Percentiles rank a stretch among this genome's conserved stretches.
These are phyloP conservation scores for Myriosclerotinia duriaeana DNA, from an alignment of 2,329 filamentous ascomycete genomes.

Conservation along the genomic window DNA sequence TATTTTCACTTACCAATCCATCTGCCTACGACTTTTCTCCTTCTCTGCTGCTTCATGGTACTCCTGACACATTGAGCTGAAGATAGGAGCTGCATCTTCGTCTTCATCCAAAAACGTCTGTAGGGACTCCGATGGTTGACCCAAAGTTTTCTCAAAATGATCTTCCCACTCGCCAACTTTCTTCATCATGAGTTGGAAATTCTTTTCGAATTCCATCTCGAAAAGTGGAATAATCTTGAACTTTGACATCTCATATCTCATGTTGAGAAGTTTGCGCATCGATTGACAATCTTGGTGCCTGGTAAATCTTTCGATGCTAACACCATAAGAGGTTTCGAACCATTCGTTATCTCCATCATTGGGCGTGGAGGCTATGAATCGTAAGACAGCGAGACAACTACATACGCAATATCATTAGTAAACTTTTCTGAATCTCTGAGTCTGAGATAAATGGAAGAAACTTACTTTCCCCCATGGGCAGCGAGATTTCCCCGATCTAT, in stretches of 20 bases:
- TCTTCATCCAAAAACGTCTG: not conserved
- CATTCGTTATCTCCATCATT: not conserved
- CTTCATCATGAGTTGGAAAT: not conserved
- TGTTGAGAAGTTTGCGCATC: not conserved
- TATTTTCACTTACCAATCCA: not conserved
- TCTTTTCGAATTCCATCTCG: not conserved
- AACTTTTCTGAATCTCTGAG: not conserved
- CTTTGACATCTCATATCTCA: not conserved
- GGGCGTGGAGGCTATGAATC: not conserved
- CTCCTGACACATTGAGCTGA: not conserved
- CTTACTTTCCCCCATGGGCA: constrained; percentile 1
- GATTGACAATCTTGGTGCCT: not conserved
- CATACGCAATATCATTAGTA: not conserved
- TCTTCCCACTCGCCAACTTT: not conserved
- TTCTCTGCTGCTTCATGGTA: not conserved
- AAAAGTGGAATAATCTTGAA: not conserved
- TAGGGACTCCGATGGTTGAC: not conserved
- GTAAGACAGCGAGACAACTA: not conserved
- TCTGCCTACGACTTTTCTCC: not conserved
- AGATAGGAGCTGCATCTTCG: not conserved
- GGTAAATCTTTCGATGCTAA: not conserved
- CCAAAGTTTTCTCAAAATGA: not conserved
- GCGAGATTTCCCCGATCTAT: not conserved
- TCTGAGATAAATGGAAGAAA: not conserved
- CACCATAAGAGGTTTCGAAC: not conserved